Conservation (phyloP, 2,329 filamentous ascomycete species). For the Cladosporium sp. region DNA sequence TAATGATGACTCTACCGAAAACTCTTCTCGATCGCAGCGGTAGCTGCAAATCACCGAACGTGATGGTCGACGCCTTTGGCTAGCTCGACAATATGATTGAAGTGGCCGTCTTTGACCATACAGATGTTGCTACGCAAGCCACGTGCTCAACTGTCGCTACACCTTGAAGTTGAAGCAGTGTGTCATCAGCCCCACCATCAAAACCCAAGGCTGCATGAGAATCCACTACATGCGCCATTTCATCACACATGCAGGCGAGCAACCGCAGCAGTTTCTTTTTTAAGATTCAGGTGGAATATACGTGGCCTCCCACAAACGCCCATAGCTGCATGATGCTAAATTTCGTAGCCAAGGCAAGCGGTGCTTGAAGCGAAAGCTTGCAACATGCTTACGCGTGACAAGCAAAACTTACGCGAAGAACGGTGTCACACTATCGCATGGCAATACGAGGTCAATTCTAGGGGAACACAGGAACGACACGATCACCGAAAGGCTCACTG, state of each 20-base stretch:
- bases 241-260: not conserved
- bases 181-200: constrained; percentile 11
- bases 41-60: not conserved
- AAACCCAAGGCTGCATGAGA: not conserved
- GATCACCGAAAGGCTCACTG: not conserved
- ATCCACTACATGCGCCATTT: not conserved
- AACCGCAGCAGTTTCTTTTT: not conserved
- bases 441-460: not conserved
- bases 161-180: not conserved
- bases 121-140: not conserved
- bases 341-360: not conserved
- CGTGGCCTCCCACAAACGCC: not conserved
- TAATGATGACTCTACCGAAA: not conserved
- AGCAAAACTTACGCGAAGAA: not conserved
- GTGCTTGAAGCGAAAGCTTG: not conserved
- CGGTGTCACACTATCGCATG: not conserved
- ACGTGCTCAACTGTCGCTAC: not conserved
- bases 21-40: not conserved
- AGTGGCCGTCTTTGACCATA: not conserved
- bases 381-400: not conserved
- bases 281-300: not conserved
- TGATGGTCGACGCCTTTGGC: not conserved
- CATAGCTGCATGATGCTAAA: not conserved
- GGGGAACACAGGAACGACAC: not conserved
- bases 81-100: not conserved